Evolutionary conservation across 352 stramenopile genomes (phyloP).

Genomic region (Phytophthora pseudosyringae): DNA sequence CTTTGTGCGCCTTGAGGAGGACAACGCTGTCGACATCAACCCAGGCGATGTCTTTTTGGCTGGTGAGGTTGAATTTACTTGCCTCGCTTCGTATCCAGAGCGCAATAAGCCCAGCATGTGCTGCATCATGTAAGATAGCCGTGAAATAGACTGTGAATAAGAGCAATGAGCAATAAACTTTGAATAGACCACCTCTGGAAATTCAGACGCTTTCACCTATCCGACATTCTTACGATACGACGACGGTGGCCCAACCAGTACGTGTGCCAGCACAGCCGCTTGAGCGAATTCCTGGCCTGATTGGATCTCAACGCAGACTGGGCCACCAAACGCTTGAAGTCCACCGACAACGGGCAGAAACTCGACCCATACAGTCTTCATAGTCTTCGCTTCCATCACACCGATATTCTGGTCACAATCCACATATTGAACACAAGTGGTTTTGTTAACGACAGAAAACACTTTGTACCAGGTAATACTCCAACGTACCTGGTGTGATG

Average conservation of each 20-base stretch:
- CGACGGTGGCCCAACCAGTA: slow-evolving; percentile 51
- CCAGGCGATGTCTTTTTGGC: slow-evolving; percentile 75
- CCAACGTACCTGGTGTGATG: slow-evolving; percentile 74
- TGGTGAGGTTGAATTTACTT: slow-evolving; percentile 81
- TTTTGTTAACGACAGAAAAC: too few species aligned
- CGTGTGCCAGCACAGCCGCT: slow-evolving; percentile 48
- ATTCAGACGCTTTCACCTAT: slow-evolving; percentile 22
- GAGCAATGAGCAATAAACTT: slow-evolving; percentile 9
- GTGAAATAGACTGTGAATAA: slow-evolving; percentile 18
- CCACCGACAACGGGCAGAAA: slow-evolving; percentile 74
- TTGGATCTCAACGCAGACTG: slow-evolving; percentile 72
- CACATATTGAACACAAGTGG: background rate
- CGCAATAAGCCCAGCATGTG: slow-evolving; percentile 65
- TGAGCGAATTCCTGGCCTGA: slow-evolving; percentile 69
- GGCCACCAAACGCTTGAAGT: slow-evolving; percentile 64
- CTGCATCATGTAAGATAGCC: slow-evolving; percentile 44
- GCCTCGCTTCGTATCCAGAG: slow-evolving; percentile 64
- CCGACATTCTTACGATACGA: slow-evolving; percentile 19
- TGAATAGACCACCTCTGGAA: slow-evolving; percentile 1
- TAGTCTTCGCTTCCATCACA: slow-evolving; percentile 53
- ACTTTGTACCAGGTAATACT: background rate
- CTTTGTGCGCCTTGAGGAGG: slow-evolving; percentile 77
- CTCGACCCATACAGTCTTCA: slow-evolving; percentile 54
- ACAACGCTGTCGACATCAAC: slow-evolving; percentile 65
- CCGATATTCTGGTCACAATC: slow-evolving; percentile 61